Conservation (phyloP, 495 filamentous ascomycete species). For the Oidiodendron maius region DNA sequence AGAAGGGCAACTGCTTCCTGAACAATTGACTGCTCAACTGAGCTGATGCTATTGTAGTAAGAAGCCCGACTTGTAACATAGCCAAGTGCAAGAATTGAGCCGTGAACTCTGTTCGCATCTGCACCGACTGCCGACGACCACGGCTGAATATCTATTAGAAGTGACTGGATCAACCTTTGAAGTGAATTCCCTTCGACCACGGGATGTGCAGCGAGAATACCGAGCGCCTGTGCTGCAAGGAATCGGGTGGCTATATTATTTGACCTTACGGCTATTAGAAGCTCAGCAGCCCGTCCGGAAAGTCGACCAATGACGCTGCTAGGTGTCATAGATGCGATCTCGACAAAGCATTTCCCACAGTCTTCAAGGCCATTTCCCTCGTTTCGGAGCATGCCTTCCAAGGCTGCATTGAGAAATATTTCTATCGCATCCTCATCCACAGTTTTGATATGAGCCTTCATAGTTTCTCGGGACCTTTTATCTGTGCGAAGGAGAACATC, state of each 20-base stretch:
- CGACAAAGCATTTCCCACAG: conserved; percentile 56
- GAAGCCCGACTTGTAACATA: conserved; percentile 50
- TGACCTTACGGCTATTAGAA: conserved; percentile 56
- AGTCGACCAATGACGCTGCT: conserved; percentile 43
- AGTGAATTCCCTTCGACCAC: conserved; percentile 24
- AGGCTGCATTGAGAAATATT: conserved; percentile 36
- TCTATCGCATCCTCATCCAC: conserved; percentile 22
- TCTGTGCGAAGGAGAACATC: conserved; percentile 64
- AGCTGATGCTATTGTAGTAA: conserved; percentile 30
- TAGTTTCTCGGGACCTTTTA: conserved; percentile 47
- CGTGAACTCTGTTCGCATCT: conserved; percentile 53
- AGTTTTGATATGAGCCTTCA: conserved; percentile 39
- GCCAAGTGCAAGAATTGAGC: conserved; percentile 32
- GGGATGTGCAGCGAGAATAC: conserved; percentile 68
- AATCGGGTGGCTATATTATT: conserved; percentile 61
- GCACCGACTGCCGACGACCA: conserved; percentile 58
- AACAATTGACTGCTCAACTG: conserved; percentile 8
- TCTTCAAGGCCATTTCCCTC: conserved; percentile 41
- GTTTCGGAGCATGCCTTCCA: conserved; percentile 52
- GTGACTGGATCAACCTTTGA: conserved; percentile 30
- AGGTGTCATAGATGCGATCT: conserved; percentile 59
- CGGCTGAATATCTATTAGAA: conserved; percentile 32
- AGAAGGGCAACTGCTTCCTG: conserved; percentile 8
- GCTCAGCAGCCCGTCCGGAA: conserved; percentile 37
- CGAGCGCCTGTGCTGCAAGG: conserved; percentile 64